Conservation (phyloP, 768 basidiomycete species). For the Rhodotorula paludigena region DNA sequence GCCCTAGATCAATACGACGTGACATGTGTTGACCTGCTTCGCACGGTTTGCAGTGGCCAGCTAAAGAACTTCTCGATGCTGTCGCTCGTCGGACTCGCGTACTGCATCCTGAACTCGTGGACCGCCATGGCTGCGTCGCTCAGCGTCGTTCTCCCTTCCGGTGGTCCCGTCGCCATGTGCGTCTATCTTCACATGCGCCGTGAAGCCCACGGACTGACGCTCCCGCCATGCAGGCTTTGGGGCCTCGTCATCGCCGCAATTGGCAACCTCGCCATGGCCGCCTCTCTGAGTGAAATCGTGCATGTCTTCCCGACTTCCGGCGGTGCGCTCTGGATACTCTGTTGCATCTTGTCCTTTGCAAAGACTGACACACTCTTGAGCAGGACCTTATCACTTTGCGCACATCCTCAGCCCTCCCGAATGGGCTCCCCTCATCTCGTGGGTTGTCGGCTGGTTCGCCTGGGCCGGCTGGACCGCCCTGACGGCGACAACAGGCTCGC, state of each 20-base stretch:
- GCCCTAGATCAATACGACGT: too few species aligned
- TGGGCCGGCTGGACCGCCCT: slow-evolving; percentile 34
- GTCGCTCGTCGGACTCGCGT: slow-evolving; percentile 20
- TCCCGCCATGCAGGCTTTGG: slow-evolving; percentile 3
- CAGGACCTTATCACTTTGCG: slow-evolving; percentile 26
- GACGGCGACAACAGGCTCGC: slow-evolving; percentile 22
- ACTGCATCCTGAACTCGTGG: slow-evolving; percentile 25
- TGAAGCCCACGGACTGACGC: not conserved
- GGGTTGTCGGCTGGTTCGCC: slow-evolving; percentile 31
- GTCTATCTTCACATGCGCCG: not conserved
- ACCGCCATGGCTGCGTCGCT: slow-evolving; percentile 32
- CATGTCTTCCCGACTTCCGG: slow-evolving; percentile 32
- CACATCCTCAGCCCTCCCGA: slow-evolving; percentile 21
- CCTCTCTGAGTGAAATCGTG: slow-evolving; percentile 9
- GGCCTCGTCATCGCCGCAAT: slow-evolving; percentile 16
- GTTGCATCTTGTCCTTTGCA: too few species aligned
- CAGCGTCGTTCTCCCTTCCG: slow-evolving; percentile 26
- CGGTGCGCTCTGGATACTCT: not conserved
- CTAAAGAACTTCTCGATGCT: slow-evolving; percentile 31
- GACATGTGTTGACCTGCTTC: not conserved
- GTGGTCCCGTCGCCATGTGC: slow-evolving; percentile 30
- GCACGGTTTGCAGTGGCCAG: slow-evolving; percentile 7
- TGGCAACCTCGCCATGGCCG: slow-evolving; percentile 13
- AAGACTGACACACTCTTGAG: not conserved
- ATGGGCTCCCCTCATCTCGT: not conserved